phyloP scores from a whole-genome alignment of 1,284 basidiomycete species.

The Fomitopsis schrenkii region DNA sequence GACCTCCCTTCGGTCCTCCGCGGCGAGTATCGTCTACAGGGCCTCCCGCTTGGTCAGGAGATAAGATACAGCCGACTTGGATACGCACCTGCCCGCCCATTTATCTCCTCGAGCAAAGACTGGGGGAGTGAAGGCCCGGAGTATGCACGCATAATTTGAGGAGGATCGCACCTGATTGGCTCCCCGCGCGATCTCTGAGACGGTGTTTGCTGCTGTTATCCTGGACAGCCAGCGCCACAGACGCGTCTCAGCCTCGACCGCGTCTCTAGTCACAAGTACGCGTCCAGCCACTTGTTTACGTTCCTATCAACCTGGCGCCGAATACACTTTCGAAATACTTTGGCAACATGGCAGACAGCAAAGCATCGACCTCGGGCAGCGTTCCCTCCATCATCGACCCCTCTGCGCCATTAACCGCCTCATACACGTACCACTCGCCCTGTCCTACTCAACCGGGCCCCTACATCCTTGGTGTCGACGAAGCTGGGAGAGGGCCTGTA shows the following conservation, averaged over 20 bases:
- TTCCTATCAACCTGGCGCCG: not conserved
- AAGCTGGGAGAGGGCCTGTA: conserved; percentile 94
- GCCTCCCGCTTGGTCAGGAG: not conserved
- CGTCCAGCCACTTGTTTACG: no score
- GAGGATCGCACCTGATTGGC: conserved; percentile 8
- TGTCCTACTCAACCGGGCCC: conserved; percentile 59
- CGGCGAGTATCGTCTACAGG: conserved; percentile 10
- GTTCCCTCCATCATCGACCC: conserved; percentile 30
- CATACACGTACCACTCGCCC: conserved; percentile 83
- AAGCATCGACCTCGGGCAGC: not conserved
- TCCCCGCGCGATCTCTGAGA: not conserved
- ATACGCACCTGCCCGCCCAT: conserved; percentile 11
- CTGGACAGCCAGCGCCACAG: not conserved
- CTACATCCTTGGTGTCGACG: conserved; percentile 95
- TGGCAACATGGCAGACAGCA: not conserved
- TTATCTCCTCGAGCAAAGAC: conserved; percentile 28
- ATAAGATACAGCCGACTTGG: not conserved
- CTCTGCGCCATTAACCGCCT: conserved; percentile 46
- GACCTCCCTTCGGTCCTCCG: conserved; percentile 17
- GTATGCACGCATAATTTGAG: conserved; percentile 20
- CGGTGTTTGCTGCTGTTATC: conserved; percentile 12
- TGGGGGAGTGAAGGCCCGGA: conserved; percentile 26
- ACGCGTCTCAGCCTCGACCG: conserved; percentile 3
- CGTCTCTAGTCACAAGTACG: not conserved
- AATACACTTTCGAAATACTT: not conserved